Evolutionary conservation across 2,329 filamentous ascomycete species (phyloP).

Genomic region (Colletotrichum magnum): DNA sequence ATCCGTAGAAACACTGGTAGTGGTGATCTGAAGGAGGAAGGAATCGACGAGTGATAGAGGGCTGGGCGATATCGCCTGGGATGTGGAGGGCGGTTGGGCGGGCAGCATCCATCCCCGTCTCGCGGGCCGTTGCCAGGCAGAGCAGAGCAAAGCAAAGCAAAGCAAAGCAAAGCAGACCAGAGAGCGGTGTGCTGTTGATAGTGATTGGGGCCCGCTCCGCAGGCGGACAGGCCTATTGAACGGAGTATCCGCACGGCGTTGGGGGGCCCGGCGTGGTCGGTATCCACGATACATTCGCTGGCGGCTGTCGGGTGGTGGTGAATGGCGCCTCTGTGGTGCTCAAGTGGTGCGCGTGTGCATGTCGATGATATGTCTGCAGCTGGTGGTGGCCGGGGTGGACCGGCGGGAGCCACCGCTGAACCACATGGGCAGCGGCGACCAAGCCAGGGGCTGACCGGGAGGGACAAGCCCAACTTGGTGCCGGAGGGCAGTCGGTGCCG

Average conservation of each 20-base stretch:
- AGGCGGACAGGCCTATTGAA: slow-evolving; percentile 14
- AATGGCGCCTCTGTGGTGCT: slow-evolving; percentile 2
- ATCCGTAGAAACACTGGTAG: background rate
- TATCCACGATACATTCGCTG: slow-evolving; percentile 27
- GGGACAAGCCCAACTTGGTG: slow-evolving; percentile 3
- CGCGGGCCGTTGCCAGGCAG: too few species aligned
- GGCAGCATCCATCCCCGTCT: background rate
- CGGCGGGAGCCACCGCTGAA: slow-evolving; percentile 22
- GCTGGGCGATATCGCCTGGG: background rate
- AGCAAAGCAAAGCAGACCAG: background rate
- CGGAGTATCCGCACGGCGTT: background rate
- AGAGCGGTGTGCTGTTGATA: slow-evolving; percentile 31
- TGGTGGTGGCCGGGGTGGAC: slow-evolving; percentile 31
- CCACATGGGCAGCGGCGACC: slow-evolving; percentile 17
- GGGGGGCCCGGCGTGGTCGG: background rate
- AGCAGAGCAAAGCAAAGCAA: background rate
- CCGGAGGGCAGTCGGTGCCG: background rate
- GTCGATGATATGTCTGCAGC: slow-evolving; percentile 17
- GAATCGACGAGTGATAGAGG: background rate
- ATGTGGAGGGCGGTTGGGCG: background rate
- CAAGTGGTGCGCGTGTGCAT: slow-evolving; percentile 17
- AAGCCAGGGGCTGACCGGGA: slow-evolving; percentile 15
- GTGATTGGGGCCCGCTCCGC: slow-evolving; percentile 5
- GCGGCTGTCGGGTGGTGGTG: slow-evolving; percentile 18
- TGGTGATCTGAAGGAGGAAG: slow-evolving; percentile 2